Evolutionary conservation across 1,139 yeast species (phyloP), one percentile per base, ranked within the genome.

Genomic region (Candida neerlandica): DNA sequence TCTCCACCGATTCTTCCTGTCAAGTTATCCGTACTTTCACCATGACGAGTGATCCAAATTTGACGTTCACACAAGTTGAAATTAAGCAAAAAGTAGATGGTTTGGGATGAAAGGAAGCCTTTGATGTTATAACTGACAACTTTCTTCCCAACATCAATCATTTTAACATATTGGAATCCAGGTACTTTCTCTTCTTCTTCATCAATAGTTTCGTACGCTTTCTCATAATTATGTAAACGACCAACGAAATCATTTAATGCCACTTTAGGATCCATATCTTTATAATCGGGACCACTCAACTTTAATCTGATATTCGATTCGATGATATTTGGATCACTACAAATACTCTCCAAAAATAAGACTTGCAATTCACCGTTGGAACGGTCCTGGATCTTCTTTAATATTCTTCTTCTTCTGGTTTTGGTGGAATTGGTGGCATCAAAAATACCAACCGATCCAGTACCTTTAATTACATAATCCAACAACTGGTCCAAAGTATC

Each of bases 341-440:
- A 94, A 10, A 94, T 81, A 59, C 96, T 86, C 64, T 94, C 99
- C 55, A 94, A 72, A 62, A 84, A 94, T 42, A 94, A 70, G 1
- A 91, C 95, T 63, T 89, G 90, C 51, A 94, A 77, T 56, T 84
- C 86, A 6, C 90, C 90, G 45, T 80, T 78, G 29, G 89, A 80
- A 46, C 96, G 75, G 56, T 85, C 83, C 59, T 82, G 82, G 50
- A 92, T 89, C 41, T 85, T 78, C 49, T 83, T 81, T 49, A 89
- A 67, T 1, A 91, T 92, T 62, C 82, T 79, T 48, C 74, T 70
- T 55, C 98, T 76, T 54, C 98, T 78, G 11, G 74, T 76, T 51
- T 82, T 83, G 1, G 97, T 94, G 2, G 97, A 88, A 65, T 94
- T 94, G 4, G 96, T 91, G 1, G 98, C 98, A 69, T 94, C 99